Conservation (phyloP, 2,329 filamentous ascomycete species). For the Paecilomyces sp. region DNA sequence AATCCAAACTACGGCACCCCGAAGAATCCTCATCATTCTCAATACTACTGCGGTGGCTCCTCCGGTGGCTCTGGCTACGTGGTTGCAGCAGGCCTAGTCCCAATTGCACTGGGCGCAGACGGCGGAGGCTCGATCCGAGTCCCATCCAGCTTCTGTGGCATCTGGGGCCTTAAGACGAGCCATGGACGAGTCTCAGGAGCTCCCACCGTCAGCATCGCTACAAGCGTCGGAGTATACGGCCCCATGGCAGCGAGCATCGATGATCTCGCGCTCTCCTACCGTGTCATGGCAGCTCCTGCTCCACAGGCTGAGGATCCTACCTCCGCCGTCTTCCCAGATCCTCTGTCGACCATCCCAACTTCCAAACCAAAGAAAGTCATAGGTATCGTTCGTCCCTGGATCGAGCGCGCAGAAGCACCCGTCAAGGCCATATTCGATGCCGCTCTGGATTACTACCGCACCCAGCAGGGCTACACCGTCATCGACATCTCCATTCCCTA, state of each 20-base stretch:
- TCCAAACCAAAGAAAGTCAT: constrained; percentile 48
- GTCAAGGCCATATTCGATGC: constrained; percentile 58
- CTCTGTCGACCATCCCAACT: constrained; percentile 42
- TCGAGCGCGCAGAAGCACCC: constrained; percentile 58
- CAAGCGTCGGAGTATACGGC: constrained; percentile 61
- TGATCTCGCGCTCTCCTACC: constrained; percentile 77
- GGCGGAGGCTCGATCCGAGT: constrained; percentile 71
- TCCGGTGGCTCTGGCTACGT: constrained; percentile 70
- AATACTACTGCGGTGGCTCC: constrained; percentile 75
- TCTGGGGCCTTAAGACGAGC: constrained; percentile 74
- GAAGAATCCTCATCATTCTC: constrained; percentile 66
- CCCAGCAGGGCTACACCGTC: constrained; percentile 32
- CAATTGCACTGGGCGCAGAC: constrained; percentile 66
- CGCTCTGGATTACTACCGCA: constrained; percentile 50
- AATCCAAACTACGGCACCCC: constrained; percentile 70
- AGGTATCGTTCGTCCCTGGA: constrained; percentile 63
- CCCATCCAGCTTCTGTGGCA: constrained; percentile 66
- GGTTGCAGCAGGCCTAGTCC: constrained; percentile 62
- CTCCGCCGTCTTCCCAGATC: constrained; percentile 55
- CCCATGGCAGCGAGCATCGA: constrained; percentile 69
- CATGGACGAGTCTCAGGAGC: constrained; percentile 60
- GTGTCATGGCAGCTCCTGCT: constrained; percentile 68
- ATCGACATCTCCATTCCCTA: constrained; percentile 47
- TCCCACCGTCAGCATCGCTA: constrained; percentile 53
- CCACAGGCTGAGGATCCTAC: constrained; percentile 46